phyloP scores from a whole-genome alignment of 768 basidiomycete species.

The Leccinum pellstonianum region DNA sequence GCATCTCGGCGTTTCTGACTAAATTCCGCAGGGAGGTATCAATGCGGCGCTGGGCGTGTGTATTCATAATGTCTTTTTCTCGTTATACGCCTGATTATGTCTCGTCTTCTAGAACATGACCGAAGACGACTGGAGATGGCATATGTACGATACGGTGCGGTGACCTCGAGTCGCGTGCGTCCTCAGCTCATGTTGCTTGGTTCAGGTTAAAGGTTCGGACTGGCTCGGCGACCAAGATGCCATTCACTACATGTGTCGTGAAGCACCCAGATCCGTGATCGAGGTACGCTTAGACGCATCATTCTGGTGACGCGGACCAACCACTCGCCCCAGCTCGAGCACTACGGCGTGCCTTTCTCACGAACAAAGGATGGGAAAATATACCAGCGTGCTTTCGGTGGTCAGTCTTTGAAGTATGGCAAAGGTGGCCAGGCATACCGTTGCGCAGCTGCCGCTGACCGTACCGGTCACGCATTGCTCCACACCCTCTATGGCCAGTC shows the following conservation, averaged over 20 bases:
- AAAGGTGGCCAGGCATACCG: slow-evolving; percentile 99
- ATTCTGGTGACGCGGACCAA: not conserved
- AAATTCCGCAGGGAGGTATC: slow-evolving; percentile 75
- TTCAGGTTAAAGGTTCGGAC: slow-evolving; percentile 95
- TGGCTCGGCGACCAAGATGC: slow-evolving; percentile 99
- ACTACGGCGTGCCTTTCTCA: slow-evolving; percentile 98
- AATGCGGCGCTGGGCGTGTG: slow-evolving; percentile 94
- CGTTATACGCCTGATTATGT: slow-evolving; percentile 5
- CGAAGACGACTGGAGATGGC: slow-evolving; percentile 99
- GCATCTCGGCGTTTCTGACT: slow-evolving; percentile 12
- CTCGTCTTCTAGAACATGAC: slow-evolving; percentile 79
- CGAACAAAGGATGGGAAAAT: slow-evolving; percentile 98
- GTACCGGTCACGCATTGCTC: slow-evolving; percentile 96
- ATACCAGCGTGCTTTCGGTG: slow-evolving; percentile 99
- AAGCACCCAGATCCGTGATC: slow-evolving; percentile 91
- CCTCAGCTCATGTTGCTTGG: slow-evolving; percentile 17
- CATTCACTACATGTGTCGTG: slow-evolving; percentile 99
- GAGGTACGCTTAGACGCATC: slow-evolving; percentile 53
- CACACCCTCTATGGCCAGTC: slow-evolving; percentile 99
- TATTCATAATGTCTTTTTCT: slow-evolving; percentile 15
- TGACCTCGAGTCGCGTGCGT: not conserved
- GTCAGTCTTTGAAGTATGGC: slow-evolving; percentile 93
- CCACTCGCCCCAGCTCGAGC: slow-evolving; percentile 71
- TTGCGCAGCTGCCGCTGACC: slow-evolving; percentile 97
- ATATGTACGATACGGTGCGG: slow-evolving; percentile 93